These are phyloP conservation scores for Krasilnikovozyma curviuscula DNA, from an alignment of 768 basidiomycete species.

Conservation along the genomic window DNA sequence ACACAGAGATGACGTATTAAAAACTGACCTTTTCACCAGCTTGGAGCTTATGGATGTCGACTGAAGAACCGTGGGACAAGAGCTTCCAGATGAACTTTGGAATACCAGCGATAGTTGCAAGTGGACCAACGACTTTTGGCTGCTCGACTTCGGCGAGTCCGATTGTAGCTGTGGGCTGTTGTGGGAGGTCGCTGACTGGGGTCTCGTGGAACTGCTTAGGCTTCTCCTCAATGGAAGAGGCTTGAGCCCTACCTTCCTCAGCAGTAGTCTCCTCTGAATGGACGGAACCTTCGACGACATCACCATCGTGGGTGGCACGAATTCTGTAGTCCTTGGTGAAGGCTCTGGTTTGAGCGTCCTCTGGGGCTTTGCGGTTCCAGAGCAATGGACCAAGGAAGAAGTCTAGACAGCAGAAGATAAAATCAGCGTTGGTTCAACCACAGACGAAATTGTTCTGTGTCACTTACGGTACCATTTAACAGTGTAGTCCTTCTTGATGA, in stretches of 20 bases:
- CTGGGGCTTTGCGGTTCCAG: conserved; percentile 26
- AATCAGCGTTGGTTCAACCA: background rate
- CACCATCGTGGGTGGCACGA: conserved; percentile 11
- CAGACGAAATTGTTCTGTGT: too few relatives aligned
- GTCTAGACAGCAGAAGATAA: conserved; percentile 11
- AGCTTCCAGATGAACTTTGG: too few relatives aligned
- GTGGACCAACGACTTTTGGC: too few relatives aligned
- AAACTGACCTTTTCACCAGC: too few relatives aligned
- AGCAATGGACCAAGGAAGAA: conserved; percentile 31
- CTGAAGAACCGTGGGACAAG: conserved; percentile 18
- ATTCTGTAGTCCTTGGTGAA: conserved; percentile 27
- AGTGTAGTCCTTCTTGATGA: conserved; percentile 30
- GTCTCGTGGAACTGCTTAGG: background rate
- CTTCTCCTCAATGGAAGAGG: background rate
- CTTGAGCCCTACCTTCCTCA: too few relatives aligned
- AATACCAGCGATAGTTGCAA: too few relatives aligned
- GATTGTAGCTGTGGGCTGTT: too few relatives aligned
- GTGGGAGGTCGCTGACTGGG: too few relatives aligned
- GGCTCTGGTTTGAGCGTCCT: conserved; percentile 19
- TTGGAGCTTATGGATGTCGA: conserved; percentile 25
- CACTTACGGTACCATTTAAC: background rate
- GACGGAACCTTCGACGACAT: too few relatives aligned
- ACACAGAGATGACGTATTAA: too few relatives aligned
- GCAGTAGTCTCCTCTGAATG: too few relatives aligned
- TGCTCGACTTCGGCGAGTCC: too few relatives aligned